phyloP scores from a whole-genome alignment of 768 basidiomycete genomes.

The Boletus rubescentipes region DNA sequence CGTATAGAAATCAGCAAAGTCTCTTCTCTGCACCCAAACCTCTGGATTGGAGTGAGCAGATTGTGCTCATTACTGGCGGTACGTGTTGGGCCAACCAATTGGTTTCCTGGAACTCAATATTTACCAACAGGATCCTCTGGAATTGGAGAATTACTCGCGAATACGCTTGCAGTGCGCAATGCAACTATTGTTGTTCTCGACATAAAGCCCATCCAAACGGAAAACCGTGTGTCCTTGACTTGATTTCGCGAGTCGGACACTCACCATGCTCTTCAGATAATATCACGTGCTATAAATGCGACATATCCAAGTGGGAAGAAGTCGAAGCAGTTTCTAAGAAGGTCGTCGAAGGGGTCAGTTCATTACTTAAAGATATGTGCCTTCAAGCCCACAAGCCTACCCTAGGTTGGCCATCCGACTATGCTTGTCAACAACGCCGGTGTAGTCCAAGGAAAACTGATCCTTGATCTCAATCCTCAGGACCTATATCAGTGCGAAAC shows the following conservation, averaged over 20 bases:
- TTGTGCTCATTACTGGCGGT: constrained; percentile 93
- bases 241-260: neutral
- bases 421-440: constrained; percentile 95
- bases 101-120: neutral
- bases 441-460: constrained; percentile 83
- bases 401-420: constrained; percentile 82
- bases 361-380: neutral
- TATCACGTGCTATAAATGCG: constrained; percentile 85
- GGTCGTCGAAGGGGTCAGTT: constrained; percentile 72
- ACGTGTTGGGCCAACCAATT: constrained; percentile 17
- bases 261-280: constrained; percentile 50
- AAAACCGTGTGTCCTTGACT: constrained; percentile 57
- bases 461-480: constrained; percentile 73
- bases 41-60: constrained; percentile 85
- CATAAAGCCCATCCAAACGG: constrained; percentile 70
- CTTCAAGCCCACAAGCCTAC: neutral
- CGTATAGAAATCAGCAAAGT: constrained; percentile 75
- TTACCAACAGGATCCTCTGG: constrained; percentile 74
- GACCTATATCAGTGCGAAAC: constrained; percentile 85
- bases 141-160: constrained; percentile 83
- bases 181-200: constrained; percentile 87
- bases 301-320: constrained; percentile 86
- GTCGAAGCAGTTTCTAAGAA: constrained; percentile 73
- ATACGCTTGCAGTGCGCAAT: constrained; percentile 80
- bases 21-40: constrained; percentile 57